Conservation (phyloP, 805 yeast genomes). For the Saccharomycopsis babjevae region DNA sequence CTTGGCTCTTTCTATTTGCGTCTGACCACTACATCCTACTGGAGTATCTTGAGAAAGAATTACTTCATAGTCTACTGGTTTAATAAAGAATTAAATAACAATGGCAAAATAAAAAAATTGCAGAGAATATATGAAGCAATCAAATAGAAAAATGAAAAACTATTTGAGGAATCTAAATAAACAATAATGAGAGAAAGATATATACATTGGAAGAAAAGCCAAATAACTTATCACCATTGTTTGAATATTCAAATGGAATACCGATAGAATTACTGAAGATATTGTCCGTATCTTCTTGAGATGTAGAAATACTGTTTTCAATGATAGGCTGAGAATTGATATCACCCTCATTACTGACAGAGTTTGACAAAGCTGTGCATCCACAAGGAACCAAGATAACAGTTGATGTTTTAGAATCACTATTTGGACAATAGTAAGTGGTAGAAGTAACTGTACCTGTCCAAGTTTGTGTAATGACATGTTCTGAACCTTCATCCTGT, state of each 20-base stretch:
- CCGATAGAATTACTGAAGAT: not conserved
- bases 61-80: no score
- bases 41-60: no score
- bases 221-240: not conserved
- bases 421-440: not conserved
- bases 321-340: not conserved
- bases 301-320: not conserved
- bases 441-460: not conserved
- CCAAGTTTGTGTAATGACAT: not conserved
- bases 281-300: not conserved
- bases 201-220: not conserved
- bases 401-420: not conserved
- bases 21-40: no score
- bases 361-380: not conserved
- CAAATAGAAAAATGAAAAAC: not conserved
- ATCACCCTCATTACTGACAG: not conserved
- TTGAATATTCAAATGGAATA: not conserved
- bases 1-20: no score
- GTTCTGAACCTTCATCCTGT: not conserved
- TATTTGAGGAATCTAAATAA: not conserved
- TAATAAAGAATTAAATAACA: no score
- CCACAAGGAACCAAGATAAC: not conserved
- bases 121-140: not conserved
- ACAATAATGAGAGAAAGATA: not conserved
- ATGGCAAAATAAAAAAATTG: no score